Evolutionary conservation across 2,329 filamentous ascomycete genomes (phyloP).

Genomic region (Delphinella strobiligena): DNA sequence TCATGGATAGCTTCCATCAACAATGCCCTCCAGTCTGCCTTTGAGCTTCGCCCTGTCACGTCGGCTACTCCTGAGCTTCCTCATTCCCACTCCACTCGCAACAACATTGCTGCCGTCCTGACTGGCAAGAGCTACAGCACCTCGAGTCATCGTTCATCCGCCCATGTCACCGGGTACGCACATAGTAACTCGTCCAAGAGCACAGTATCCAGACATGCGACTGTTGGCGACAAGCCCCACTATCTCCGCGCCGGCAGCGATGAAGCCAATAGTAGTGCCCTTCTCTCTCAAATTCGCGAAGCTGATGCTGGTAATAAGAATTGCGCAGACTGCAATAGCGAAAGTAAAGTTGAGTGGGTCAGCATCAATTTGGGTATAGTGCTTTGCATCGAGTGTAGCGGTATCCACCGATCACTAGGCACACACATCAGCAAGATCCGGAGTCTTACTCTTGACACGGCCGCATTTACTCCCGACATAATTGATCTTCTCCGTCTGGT

Average conservation of each 20-base stretch:
- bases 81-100: constrained; percentile 49
- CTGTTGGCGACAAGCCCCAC: constrained; percentile 75
- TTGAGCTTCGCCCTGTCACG: constrained; percentile 55
- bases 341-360: constrained; percentile 93
- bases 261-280: constrained; percentile 67
- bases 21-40: constrained; percentile 89
- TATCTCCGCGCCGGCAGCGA: constrained; percentile 59
- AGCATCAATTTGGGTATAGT: constrained; percentile 96
- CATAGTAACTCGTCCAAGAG: constrained; percentile 22
- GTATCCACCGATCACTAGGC: constrained; percentile 88
- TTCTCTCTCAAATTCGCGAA: constrained; percentile 77
- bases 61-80: constrained; percentile 33
- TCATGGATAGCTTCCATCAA: constrained; percentile 95
- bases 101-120: constrained; percentile 84
- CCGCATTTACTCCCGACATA: constrained; percentile 92
- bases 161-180: constrained; percentile 9
- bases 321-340: constrained; percentile 90
- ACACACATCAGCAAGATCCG: constrained; percentile 97
- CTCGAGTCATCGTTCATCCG: constrained; percentile 39
- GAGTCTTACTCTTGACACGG: constrained; percentile 87
- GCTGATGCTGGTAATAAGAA: constrained; percentile 85
- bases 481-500: constrained; percentile 85
- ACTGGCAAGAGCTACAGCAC: constrained; percentile 81
- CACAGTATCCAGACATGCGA: constrained; percentile 70
- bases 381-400: constrained; percentile 94